A percentile compares a stretch with the other conserved stretches of the same genome.
Evolutionary conservation across 2,329 filamentous ascomycete species (phyloP).

Genomic region (Plenodomus biglobosus): DNA sequence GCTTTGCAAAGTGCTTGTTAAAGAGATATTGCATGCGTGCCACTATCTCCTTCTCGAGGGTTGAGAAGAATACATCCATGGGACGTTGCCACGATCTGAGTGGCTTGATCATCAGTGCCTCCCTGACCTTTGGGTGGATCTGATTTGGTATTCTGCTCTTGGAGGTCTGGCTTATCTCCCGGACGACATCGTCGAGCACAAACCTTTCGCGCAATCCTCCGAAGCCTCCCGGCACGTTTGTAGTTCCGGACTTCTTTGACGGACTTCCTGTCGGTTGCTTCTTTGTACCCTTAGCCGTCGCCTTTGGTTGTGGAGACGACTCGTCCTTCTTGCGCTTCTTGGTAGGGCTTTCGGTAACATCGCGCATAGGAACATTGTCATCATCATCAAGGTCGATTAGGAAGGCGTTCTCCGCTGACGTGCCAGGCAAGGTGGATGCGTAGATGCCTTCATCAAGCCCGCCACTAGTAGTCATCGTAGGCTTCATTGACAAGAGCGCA

Average conservation of each 20-base stretch:
- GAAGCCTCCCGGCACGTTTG: not conserved
- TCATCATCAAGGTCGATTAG: slow-evolving; percentile 19
- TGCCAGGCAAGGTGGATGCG: slow-evolving; percentile 6
- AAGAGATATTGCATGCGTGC: slow-evolving; percentile 26
- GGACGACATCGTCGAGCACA: slow-evolving; percentile 34
- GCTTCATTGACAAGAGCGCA: slow-evolving; percentile 35
- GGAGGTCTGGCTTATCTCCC: slow-evolving; percentile 25
- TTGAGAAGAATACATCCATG: slow-evolving; percentile 28
- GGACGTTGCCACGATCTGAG: slow-evolving; percentile 37
- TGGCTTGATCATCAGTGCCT: slow-evolving; percentile 31
- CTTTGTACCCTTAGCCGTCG: not conserved
- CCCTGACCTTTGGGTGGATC: slow-evolving; percentile 39
- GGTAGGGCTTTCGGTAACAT: slow-evolving; percentile 17
- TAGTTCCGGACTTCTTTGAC: not conserved
- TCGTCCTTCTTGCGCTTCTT: slow-evolving; percentile 40
- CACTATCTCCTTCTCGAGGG: slow-evolving; percentile 14
- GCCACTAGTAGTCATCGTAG: slow-evolving; percentile 20
- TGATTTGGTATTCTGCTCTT: slow-evolving; percentile 37
- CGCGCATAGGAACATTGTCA: not conserved
- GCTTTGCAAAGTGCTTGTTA: slow-evolving; percentile 30
- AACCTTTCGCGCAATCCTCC: slow-evolving; percentile 16
- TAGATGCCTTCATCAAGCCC: slow-evolving; percentile 16
- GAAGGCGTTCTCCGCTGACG: slow-evolving; percentile 19
- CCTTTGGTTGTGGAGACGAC: slow-evolving; percentile 2
- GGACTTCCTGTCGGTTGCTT: not conserved